Evolutionary conservation across 345 rosid genomes (phyloP).

Genomic region (Rhodamnia argentea): DNA sequence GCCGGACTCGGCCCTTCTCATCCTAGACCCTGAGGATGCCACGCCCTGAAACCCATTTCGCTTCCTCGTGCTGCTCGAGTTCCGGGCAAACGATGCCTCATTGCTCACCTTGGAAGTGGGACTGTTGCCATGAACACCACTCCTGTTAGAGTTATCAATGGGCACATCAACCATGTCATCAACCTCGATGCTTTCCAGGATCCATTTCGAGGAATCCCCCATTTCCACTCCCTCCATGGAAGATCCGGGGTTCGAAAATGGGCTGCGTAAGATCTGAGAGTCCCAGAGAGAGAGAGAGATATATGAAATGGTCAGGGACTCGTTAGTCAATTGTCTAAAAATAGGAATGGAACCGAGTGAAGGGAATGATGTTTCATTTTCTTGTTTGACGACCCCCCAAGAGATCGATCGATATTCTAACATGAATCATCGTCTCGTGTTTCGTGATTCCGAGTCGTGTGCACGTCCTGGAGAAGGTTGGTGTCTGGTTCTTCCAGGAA

Average conservation of each 20-base stretch:
- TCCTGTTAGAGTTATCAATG: not conserved
- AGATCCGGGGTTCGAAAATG: not conserved
- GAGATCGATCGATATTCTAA: not conserved
- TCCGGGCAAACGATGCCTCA: constrained; percentile 21
- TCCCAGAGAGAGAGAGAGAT: not conserved
- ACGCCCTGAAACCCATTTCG: constrained; percentile 18
- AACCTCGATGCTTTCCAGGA: constrained; percentile 45
- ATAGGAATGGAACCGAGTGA: not conserved
- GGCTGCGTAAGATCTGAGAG: not conserved
- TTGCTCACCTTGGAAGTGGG: not conserved
- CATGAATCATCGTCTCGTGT: not conserved
- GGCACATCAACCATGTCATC: constrained; percentile 41
- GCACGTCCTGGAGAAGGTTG: not conserved
- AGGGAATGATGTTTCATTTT: not conserved
- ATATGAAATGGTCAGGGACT: not conserved
- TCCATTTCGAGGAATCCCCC: constrained; percentile 40
- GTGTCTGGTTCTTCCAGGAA: not conserved
- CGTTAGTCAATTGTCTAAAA: not conserved
- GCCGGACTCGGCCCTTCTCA: constrained; percentile 44
- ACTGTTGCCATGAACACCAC: not conserved
- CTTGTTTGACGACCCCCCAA: not conserved
- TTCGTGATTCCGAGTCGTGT: not conserved
- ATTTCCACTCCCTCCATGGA: not conserved
- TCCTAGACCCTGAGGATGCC: constrained; percentile 6
- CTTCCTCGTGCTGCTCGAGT: constrained; percentile 35